Percentiles rank a stretch among this genome's conserved stretches.
phyloP scores from a whole-genome alignment of 129 eudicot genomes.

The Logfia minima region DNA sequence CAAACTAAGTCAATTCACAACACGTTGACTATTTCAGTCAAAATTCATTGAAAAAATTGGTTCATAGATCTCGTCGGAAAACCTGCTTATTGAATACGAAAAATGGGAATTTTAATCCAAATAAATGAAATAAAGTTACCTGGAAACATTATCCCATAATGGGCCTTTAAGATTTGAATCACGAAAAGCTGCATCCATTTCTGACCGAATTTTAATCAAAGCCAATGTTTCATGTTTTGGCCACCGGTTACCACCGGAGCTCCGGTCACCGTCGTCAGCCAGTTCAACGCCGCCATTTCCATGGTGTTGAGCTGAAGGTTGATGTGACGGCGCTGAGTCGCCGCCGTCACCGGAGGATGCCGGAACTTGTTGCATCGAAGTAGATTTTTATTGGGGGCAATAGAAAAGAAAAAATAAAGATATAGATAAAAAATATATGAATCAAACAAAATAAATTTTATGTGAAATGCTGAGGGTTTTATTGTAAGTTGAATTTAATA shows the following conservation, averaged over 20 bases:
- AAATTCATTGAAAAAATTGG: neutral
- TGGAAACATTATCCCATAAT: slow-evolving; percentile 55
- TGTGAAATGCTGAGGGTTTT: slow-evolving; percentile 34
- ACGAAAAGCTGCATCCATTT: slow-evolving; percentile 52
- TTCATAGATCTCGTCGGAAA: slow-evolving; percentile 39
- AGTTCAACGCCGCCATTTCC: slow-evolving; percentile 36
- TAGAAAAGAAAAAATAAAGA: neutral
- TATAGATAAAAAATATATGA: slow-evolving; percentile 6
- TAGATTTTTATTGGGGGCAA: slow-evolving; percentile 6
- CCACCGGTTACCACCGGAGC: slow-evolving; percentile 53
- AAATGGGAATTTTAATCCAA: neutral
- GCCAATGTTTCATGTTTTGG: slow-evolving; percentile 58
- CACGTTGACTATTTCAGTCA: slow-evolving; percentile 29
- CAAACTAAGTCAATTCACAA: slow-evolving; percentile 16
- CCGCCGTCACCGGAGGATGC: slow-evolving; percentile 21
- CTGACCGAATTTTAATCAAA: slow-evolving; percentile 50
- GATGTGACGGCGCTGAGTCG: slow-evolving; percentile 7
- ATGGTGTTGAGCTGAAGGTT: slow-evolving; percentile 16
- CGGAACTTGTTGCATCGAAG: slow-evolving; percentile 26
- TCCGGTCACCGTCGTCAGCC: slow-evolving; percentile 37
- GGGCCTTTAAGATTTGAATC: slow-evolving; percentile 57
- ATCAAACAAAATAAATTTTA: slow-evolving; percentile 16
- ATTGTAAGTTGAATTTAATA: slow-evolving; percentile 51
- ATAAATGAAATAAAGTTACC: slow-evolving; percentile 26
- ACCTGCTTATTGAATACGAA: neutral